A percentile compares a stretch with the other conserved stretches of the same genome.
phyloP scores from a whole-genome alignment of 2,329 filamentous ascomycete genomes.

The Arthroderma sp. region DNA sequence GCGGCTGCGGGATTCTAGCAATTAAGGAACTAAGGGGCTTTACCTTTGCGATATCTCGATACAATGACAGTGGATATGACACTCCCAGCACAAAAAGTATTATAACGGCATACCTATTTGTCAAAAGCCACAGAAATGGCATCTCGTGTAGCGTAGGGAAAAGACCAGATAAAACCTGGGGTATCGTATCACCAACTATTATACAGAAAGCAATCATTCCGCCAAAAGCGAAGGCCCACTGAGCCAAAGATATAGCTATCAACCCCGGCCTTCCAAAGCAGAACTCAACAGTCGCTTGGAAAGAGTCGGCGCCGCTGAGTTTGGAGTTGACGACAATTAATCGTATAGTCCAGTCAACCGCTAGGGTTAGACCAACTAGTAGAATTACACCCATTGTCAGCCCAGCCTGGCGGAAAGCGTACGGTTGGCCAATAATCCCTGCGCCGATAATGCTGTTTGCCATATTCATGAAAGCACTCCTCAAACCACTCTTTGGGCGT shows the following conservation, averaged over 20 bases:
- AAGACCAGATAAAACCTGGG: conserved; percentile 69
- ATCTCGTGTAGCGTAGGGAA: conserved; percentile 62
- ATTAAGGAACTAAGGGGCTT: not conserved
- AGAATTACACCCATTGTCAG: conserved; percentile 67
- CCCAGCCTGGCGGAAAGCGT: conserved; percentile 88
- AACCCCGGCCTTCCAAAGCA: conserved; percentile 84
- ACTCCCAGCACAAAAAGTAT: conserved; percentile 74
- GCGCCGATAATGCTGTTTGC: conserved; percentile 90
- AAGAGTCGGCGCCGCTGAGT: conserved; percentile 81
- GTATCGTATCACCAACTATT: conserved; percentile 92
- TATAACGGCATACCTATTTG: conserved; percentile 71
- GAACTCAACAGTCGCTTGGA: conserved; percentile 89
- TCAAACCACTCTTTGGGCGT: conserved; percentile 71
- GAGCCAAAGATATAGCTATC: conserved; percentile 78
- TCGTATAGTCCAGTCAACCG: conserved; percentile 94
- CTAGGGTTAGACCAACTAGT: conserved; percentile 63
- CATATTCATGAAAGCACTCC: conserved; percentile 98
- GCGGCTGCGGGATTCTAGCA: conserved; percentile 1
- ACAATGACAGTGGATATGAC: conserved; percentile 83
- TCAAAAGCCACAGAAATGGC: conserved; percentile 69
- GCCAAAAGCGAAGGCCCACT: conserved; percentile 97
- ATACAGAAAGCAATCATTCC: conserved; percentile 98
- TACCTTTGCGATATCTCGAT: conserved; percentile 94
- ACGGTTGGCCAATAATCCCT: conserved; percentile 71
- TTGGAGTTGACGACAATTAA: conserved; percentile 97